A percentile compares a stretch with the other conserved stretches of the same genome.
Conservation (phyloP, 805 yeast genomes). For the Candida ipomoeae region DNA sequence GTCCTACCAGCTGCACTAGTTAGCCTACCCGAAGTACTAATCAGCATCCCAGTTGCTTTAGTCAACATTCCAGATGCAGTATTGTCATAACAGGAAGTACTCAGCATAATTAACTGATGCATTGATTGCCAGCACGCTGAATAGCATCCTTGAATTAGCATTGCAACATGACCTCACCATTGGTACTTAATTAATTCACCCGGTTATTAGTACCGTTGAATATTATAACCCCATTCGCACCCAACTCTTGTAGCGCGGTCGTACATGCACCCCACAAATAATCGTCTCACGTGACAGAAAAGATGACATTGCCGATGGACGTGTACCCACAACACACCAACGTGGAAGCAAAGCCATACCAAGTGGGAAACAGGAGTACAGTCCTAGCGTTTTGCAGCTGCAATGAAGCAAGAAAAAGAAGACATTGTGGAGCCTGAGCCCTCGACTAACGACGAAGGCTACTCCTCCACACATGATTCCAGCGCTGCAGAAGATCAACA, state of each 20-base stretch:
- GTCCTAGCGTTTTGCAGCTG: background rate
- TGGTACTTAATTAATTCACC: too few species aligned
- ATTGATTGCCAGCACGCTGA: too few species aligned
- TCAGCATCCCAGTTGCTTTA: too few species aligned
- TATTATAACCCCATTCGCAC: background rate
- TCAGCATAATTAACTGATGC: too few species aligned
- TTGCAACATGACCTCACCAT: too few species aligned
- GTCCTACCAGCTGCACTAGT: background rate
- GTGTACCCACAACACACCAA: background rate
- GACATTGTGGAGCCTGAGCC: background rate
- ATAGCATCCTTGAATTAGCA: too few species aligned
- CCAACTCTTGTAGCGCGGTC: background rate
- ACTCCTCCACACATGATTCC: background rate
- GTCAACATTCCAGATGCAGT: too few species aligned
- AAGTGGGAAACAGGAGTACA: background rate
- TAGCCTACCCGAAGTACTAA: too few species aligned
- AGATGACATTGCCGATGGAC: slow-evolving; percentile 2
- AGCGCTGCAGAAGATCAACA: slow-evolving; percentile 1
- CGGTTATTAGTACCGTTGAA: too few species aligned
- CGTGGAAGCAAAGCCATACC: background rate
- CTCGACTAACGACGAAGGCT: background rate
- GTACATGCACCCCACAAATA: slow-evolving; percentile 1
- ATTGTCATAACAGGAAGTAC: too few species aligned
- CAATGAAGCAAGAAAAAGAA: background rate
- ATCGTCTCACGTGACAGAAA: slow-evolving; percentile 1